A percentile compares a stretch with the other conserved stretches of the same genome.
Evolutionary conservation across 768 basidiomycete genomes (phyloP).

Genomic region (Boletus rubescentipes): DNA sequence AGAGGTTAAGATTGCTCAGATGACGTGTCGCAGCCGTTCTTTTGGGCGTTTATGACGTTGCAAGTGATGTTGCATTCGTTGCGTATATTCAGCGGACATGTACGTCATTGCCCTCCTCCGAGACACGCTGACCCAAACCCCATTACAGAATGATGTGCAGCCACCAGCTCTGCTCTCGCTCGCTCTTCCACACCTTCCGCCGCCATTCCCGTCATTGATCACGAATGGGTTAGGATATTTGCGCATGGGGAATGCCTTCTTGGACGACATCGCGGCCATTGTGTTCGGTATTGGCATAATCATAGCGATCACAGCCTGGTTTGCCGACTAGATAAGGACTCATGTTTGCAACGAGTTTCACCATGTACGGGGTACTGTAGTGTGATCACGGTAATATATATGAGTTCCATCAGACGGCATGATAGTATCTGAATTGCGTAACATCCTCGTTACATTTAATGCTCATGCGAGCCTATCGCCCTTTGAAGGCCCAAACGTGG

Average conservation of each 20-base stretch:
- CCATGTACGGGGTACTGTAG: background rate
- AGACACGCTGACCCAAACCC: slow-evolving; percentile 2
- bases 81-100: slow-evolving; percentile 68
- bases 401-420: background rate
- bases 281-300: slow-evolving; percentile 73
- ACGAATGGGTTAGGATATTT: slow-evolving; percentile 64
- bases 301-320: slow-evolving; percentile 52
- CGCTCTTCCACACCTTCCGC: slow-evolving; percentile 64
- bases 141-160: slow-evolving; percentile 52
- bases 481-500: no score
- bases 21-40: slow-evolving; percentile 57
- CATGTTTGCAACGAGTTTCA: background rate
- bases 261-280: slow-evolving; percentile 70
- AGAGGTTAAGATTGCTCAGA: slow-evolving; percentile 1
- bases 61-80: slow-evolving; percentile 70
- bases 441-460: no score
- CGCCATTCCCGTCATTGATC: slow-evolving; percentile 61
- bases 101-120: slow-evolving; percentile 35
- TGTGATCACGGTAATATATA: slow-evolving; percentile 4
- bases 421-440: no score
- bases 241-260: slow-evolving; percentile 61
- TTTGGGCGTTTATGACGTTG: slow-evolving; percentile 77
- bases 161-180: slow-evolving; percentile 60
- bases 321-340: slow-evolving; percentile 21
- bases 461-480: no score